Conservation (phyloP, 495 filamentous ascomycete species). For the Melanomma pulvis-pyrius region DNA sequence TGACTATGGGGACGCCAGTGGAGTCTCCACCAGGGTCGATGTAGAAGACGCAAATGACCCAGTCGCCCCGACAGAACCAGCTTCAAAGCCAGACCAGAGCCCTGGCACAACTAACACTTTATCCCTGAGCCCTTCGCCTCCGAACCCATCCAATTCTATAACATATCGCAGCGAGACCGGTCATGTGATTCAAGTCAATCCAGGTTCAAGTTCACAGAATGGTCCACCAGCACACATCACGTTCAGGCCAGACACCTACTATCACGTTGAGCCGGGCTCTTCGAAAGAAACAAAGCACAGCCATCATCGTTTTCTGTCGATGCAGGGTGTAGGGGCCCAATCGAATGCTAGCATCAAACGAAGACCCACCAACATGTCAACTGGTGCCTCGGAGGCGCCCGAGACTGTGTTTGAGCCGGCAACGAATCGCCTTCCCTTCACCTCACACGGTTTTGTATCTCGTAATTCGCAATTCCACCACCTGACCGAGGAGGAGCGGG, state of each 20-base stretch:
- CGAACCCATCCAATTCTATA: neutral
- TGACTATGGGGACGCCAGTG: neutral
- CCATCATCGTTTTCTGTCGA: slow-evolving; percentile 51
- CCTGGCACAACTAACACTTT: neutral
- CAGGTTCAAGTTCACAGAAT: neutral
- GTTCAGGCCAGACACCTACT: slow-evolving; percentile 25
- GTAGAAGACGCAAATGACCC: too few species aligned
- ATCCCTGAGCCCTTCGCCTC: neutral
- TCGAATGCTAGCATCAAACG: slow-evolving; percentile 41
- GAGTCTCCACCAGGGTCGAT: neutral
- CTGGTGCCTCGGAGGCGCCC: neutral
- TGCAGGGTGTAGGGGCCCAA: slow-evolving; percentile 59
- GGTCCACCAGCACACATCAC: slow-evolving; percentile 29
- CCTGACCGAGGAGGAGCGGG: slow-evolving; percentile 67
- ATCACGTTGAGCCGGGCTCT: slow-evolving; percentile 4
- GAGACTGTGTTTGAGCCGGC: slow-evolving; percentile 17
- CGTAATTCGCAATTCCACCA: slow-evolving; percentile 76
- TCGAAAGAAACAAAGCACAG: slow-evolving; percentile 19
- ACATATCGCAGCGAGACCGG: slow-evolving; percentile 15
- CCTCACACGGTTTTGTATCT: slow-evolving; percentile 55
- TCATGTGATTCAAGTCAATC: slow-evolving; percentile 16
- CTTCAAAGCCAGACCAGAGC: neutral
- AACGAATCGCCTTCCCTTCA: slow-evolving; percentile 37
- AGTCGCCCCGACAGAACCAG: neutral
- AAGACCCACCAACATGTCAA: slow-evolving; percentile 1